Conservation (phyloP, 1,284 basidiomycete species). For the Fomitopsis palustris region DNA sequence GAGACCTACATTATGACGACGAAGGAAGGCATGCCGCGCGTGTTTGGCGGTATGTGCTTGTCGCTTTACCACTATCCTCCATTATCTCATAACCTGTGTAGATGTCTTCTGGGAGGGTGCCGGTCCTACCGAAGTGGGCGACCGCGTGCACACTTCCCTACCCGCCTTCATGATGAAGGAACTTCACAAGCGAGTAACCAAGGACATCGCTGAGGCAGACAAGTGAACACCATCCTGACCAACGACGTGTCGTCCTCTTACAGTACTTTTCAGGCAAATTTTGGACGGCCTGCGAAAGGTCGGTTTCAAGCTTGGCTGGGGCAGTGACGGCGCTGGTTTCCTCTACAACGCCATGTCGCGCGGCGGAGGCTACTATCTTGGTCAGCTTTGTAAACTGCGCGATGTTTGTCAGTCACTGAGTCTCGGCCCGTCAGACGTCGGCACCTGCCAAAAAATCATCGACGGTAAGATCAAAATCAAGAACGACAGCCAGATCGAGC, state of each 20-base stretch:
- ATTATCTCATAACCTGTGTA: not conserved
- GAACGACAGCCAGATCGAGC: slow-evolving; percentile 52
- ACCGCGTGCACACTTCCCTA: slow-evolving; percentile 48
- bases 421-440: slow-evolving; percentile 41
- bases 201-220: slow-evolving; percentile 50
- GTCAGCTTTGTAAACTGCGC: slow-evolving; percentile 18
- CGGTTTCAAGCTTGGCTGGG: slow-evolving; percentile 58
- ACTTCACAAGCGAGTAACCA: slow-evolving; percentile 43
- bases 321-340: slow-evolving; percentile 53
- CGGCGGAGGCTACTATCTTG: slow-evolving; percentile 43
- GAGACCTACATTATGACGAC: slow-evolving; percentile 61
- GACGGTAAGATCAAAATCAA: slow-evolving; percentile 77
- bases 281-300: slow-evolving; percentile 52
- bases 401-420: not conserved
- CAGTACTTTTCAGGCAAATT: slow-evolving; percentile 37
- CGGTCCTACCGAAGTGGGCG: slow-evolving; percentile 46
- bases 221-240: slow-evolving; percentile 24
- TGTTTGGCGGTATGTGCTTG: slow-evolving; percentile 30
- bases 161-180: slow-evolving; percentile 44
- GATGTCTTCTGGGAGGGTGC: slow-evolving; percentile 44
- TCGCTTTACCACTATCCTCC: not conserved
- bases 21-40: slow-evolving; percentile 37
- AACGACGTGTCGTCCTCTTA: not conserved
- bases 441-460: slow-evolving; percentile 60
- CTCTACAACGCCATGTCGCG: slow-evolving; percentile 36